Conservation (phyloP, 257 asterid species). For the Thymus quinquecostatus region DNA sequence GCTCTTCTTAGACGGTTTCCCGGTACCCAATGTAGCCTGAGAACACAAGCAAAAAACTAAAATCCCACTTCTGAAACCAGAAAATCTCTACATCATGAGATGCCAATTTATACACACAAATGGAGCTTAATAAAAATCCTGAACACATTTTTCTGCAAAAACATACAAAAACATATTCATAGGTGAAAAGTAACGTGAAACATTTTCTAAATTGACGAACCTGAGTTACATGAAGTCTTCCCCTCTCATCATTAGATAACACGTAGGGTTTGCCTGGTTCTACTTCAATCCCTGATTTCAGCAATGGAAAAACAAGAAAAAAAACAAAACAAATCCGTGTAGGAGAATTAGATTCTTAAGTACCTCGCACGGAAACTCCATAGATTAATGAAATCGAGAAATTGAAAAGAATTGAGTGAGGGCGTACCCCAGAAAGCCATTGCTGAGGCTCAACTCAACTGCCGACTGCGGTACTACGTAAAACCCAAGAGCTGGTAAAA, state of each 20-base stretch:
- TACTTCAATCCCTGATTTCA: slow-evolving; percentile 69
- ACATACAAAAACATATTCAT: neutral
- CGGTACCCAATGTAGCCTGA: slow-evolving; percentile 83
- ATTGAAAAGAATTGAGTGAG: neutral
- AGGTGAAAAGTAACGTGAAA: neutral
- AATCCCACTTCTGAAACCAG: slow-evolving; percentile 8
- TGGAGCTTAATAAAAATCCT: neutral
- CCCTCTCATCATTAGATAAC: slow-evolving; percentile 49
- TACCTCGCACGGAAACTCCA: neutral
- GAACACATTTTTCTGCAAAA: neutral
- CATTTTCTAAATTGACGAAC: slow-evolving; percentile 38
- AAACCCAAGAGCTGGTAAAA: slow-evolving; percentile 37
- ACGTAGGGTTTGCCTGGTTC: slow-evolving; percentile 66
- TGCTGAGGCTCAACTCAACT: slow-evolving; percentile 25
- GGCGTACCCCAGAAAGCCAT: slow-evolving; percentile 62
- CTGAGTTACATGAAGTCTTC: slow-evolving; percentile 90
- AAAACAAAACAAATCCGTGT: neutral
- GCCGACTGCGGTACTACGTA: slow-evolving; percentile 29
- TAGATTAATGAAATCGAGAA: neutral
- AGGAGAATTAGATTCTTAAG: neutral
- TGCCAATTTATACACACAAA: neutral
- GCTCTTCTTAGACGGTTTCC: slow-evolving; percentile 61
- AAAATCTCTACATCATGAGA: slow-evolving; percentile 22
- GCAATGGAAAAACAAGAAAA: neutral
- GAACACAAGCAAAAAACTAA: slow-evolving; percentile 13